Evolutionary conservation across 2,329 filamentous ascomycete species (phyloP).

Genomic region (Sporothrix globosa): DNA sequence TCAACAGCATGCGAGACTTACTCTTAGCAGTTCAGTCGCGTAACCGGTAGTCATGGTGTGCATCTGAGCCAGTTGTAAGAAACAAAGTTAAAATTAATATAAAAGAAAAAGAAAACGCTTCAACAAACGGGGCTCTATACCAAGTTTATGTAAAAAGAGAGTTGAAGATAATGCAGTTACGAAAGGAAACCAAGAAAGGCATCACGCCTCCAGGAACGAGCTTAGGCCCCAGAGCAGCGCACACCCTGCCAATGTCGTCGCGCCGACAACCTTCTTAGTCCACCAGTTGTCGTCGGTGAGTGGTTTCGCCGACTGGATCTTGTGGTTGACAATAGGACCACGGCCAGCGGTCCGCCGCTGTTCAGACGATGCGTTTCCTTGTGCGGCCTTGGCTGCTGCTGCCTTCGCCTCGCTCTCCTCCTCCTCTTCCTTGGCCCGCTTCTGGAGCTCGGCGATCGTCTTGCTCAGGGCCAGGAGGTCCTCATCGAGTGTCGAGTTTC

Average conservation of each 20-base stretch:
- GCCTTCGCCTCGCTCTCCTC: slow-evolving; percentile 43
- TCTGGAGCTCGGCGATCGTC: slow-evolving; percentile 61
- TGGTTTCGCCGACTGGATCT: slow-evolving; percentile 57
- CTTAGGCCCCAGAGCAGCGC: slow-evolving; percentile 62
- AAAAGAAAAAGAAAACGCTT: slow-evolving; percentile 20
- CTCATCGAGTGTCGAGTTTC: slow-evolving; percentile 64
- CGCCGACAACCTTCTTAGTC: slow-evolving; percentile 66
- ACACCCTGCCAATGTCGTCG: slow-evolving; percentile 64
- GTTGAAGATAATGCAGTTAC: not conserved
- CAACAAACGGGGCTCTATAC: slow-evolving; percentile 2
- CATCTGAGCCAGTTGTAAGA: not conserved
- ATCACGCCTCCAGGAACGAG: slow-evolving; percentile 52
- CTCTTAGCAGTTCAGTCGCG: no score
- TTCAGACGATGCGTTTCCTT: slow-evolving; percentile 23
- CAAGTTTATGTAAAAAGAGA: not conserved
- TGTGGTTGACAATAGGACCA: slow-evolving; percentile 33
- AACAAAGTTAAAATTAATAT: not conserved
- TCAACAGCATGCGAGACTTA: no score
- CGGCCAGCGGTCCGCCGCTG: slow-evolving; percentile 32
- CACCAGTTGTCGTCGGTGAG: slow-evolving; percentile 69
- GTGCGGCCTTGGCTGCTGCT: not conserved
- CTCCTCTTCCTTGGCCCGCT: slow-evolving; percentile 51
- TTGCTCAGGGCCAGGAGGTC: slow-evolving; percentile 77
- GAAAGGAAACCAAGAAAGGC: not conserved
- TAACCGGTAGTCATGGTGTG: not conserved